Evolutionary conservation across 805 yeast genomes (phyloP), one percentile per base, ranked within the genome.

Genomic region (Zygosaccharomyces gambellarensis): DNA sequence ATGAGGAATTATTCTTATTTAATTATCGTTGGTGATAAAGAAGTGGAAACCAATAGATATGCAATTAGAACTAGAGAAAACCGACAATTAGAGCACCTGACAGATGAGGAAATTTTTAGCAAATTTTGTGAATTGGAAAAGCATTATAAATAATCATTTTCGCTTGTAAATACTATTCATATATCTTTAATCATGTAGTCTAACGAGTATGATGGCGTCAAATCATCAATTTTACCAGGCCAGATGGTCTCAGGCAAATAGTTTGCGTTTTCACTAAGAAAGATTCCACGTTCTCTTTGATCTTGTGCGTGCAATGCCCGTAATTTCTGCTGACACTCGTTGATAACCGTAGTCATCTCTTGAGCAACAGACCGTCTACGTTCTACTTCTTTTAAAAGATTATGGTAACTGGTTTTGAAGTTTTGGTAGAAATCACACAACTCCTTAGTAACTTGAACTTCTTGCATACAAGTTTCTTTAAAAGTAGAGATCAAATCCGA

Each of bases 21-120:
- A 41, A 71, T 89, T n/a, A 79, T 90, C 68, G 77, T 94, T 36
- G 99, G 99, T 25, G 96, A 90, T 57, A 80, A 80, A 55, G 99
- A 94, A 65, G 71, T 85, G 6, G 79, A 75, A 43, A 67, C 68
- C 32, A 79, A 79, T 0, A 77, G 78, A 1, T 70, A 83, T 14
- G 81, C 95, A 1, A 75, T 92, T 8, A 77, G 96, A 61, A 64
- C 80, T 5, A 71, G 85, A 32, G 77, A 72, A 28, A 72, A 71
- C 48, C 73, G 82, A 47, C 75, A 68, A 42, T 65, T 80, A 5
- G 66, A 64, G 22, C 70, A 71, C 28, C 43, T 81, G 63, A 68
- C 77, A 0, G 62, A 73, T 1, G 79, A 77, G 5, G 84, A 82
- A 50, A 76, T 82, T 2, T 73, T 76, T 50, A 56, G 68, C 4